Base-by-base conservation (phyloP, 176 grass and related monocot genomes). In the Chrysopogon serrulatus region DNA sequence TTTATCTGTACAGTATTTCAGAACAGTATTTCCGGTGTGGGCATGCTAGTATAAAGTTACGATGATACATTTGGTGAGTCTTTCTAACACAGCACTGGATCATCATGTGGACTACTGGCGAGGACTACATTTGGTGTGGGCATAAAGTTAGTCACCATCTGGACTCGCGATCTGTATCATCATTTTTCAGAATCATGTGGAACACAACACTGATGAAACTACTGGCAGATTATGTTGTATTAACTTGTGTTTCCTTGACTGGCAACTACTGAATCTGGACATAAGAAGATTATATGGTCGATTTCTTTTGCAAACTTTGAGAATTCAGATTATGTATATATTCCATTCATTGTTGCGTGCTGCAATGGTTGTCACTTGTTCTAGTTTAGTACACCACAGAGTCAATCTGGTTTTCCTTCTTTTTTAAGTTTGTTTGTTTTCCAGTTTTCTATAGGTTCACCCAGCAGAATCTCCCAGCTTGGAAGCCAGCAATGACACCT, bases 381-480 rank as follows among this genome's bases (percentile, higher is more conserved):
- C 28, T 59, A 28, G 8, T 64, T 61, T 87, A 59, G 26, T 54
- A 43, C 19, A 49, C 31, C 17, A 60, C 85, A 65, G 8, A 21
- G 73, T 82, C 85, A 27, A 82, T 43, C 2, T 56, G 37, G 9
- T 90, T 54, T 84, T 88, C 32, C 81, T 87, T 86, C 89, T 48
- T 90, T 92, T 62, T 60, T 0, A 24, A 30, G 1, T 15, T 62
- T 63, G 45, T 79, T 56, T 37, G 30, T 90, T 82, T 86, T 88
- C 32, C 87, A 94, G 93, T 92, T 63, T 90, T 92, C 64, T 90
- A 94, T 80, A 92, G 37, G 47, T 99, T 99, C 67, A 99, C 93
- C 68, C 91, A 99, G 81, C 93, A 99, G 79, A 95, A 96, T 76
- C 89, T 99, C 78, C 87, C 93, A 60, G 78, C 91, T 83, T 99